phyloP scores from a whole-genome alignment of 495 filamentous ascomycete species.

The Tuber melanosporum region DNA sequence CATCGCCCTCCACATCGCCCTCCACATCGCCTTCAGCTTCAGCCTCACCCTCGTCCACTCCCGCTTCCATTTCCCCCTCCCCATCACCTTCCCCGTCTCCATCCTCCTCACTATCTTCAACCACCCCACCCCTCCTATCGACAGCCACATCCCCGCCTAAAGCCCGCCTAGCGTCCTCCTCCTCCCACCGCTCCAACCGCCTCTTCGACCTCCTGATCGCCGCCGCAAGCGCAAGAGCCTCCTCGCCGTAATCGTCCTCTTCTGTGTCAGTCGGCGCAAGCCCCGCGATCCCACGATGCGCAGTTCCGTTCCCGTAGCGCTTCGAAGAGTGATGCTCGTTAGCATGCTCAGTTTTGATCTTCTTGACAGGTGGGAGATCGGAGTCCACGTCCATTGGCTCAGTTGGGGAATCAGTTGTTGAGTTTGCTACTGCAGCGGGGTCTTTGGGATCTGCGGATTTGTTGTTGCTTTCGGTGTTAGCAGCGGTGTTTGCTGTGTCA shows the following conservation, averaged over 20 bases:
- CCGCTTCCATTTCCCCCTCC: slow-evolving; percentile 26
- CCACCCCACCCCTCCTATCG: slow-evolving; percentile 23
- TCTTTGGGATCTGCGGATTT: background rate
- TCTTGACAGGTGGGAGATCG: slow-evolving; percentile 27
- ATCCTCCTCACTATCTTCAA: slow-evolving; percentile 31
- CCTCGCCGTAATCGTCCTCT: slow-evolving; percentile 72
- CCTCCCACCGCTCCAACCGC: slow-evolving; percentile 68
- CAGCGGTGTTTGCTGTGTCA: slow-evolving; percentile 35
- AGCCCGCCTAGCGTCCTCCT: slow-evolving; percentile 47
- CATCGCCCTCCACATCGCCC: slow-evolving; percentile 8
- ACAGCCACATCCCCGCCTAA: slow-evolving; percentile 24
- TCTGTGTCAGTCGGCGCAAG: slow-evolving; percentile 59
- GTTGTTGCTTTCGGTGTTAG: background rate
- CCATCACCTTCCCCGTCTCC: slow-evolving; percentile 29
- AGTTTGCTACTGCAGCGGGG: background rate
- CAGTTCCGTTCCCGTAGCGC: slow-evolving; percentile 26
- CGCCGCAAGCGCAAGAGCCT: slow-evolving; percentile 63
- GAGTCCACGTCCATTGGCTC: slow-evolving; percentile 12
- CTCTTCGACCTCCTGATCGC: slow-evolving; percentile 62
- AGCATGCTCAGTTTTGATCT: slow-evolving; percentile 32
- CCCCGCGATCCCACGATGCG: slow-evolving; percentile 60
- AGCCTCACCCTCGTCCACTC: background rate
- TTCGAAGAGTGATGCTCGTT: slow-evolving; percentile 18
- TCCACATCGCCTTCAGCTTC: slow-evolving; percentile 10
- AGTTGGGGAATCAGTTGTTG: slow-evolving; percentile 1